A percentile compares a stretch with the other conserved stretches of the same genome.
phyloP scores from a whole-genome alignment of 257 asterid species.

The Gentiana dahurica region DNA sequence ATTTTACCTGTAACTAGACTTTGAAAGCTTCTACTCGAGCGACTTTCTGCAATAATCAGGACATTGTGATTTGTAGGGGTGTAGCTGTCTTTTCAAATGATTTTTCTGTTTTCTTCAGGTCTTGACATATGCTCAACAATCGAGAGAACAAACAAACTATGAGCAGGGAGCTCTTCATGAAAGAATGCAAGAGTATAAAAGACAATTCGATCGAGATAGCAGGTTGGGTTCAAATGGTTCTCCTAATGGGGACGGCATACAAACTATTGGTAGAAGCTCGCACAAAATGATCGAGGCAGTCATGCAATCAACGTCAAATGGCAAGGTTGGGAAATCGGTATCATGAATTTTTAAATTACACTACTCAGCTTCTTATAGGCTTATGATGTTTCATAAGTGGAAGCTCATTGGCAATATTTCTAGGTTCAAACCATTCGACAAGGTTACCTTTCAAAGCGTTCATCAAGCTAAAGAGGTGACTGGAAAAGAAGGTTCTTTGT shows the following conservation, averaged over 20 bases:
- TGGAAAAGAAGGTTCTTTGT: conserved; percentile 99
- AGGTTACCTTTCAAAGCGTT: conserved; percentile 96
- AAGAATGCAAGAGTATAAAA: conserved; percentile 94
- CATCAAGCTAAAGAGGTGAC: conserved; percentile 93
- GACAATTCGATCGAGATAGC: conserved; percentile 93
- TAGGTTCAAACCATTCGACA: conserved; percentile 99
- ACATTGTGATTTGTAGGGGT: too few species aligned
- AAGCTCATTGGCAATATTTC: conserved; percentile 5
- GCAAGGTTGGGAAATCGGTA: conserved; percentile 52
- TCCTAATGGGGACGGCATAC: conserved; percentile 98
- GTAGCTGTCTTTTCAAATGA: too few species aligned
- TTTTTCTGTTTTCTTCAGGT: conserved; percentile 39
- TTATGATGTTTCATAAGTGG: not conserved
- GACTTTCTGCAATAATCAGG: too few species aligned
- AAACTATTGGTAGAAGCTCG: conserved; percentile 94
- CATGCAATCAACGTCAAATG: conserved; percentile 97
- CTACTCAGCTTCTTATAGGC: conserved; percentile 3
- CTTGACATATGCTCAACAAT: conserved; percentile 90
- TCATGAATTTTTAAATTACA: conserved; percentile 9
- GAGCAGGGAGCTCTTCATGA: conserved; percentile 97
- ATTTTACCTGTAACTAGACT: conserved; percentile 5
- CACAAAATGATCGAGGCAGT: conserved; percentile 99
- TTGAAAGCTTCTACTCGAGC: not conserved
- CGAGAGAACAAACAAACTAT: conserved; percentile 88
- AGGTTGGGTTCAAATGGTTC: conserved; percentile 89